These are phyloP conservation scores for Penicillium sp. DNA, from an alignment of 2,329 filamentous ascomycete species.

Conservation along the genomic window DNA sequence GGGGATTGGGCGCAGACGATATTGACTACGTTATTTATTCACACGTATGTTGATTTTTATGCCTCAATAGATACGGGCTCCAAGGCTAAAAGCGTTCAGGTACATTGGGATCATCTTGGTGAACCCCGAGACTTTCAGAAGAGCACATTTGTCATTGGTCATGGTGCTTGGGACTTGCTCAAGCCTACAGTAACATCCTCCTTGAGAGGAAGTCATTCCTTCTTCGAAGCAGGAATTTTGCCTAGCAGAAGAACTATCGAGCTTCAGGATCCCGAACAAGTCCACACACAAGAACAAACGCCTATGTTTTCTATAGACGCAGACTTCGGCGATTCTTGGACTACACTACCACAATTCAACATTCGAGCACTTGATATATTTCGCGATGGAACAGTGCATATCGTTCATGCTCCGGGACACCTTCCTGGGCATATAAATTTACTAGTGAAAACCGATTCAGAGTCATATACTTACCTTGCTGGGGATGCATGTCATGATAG, in stretches of 20 bases:
- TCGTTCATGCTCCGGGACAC: constrained; percentile 30
- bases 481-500: constrained; percentile 32
- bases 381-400: constrained; percentile 24
- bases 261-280: constrained; percentile 17
- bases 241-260: constrained; percentile 21
- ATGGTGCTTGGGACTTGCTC: constrained; percentile 15
- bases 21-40: constrained; percentile 42
- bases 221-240: constrained; percentile 26
- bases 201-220: constrained; percentile 20
- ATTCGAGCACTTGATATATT: constrained; percentile 27
- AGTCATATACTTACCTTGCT: constrained; percentile 24
- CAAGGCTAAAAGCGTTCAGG: constrained; percentile 26
- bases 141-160: constrained; percentile 39
- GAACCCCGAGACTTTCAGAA: constrained; percentile 34
- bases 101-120: constrained; percentile 43
- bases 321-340: constrained; percentile 20
- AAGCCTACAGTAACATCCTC: background rate
- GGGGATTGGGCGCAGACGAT: constrained; percentile 32
- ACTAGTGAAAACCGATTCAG: constrained; percentile 17
- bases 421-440: constrained; percentile 32
- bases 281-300: background rate
- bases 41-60: constrained; percentile 30
- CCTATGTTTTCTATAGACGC: background rate
- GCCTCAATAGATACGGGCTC: constrained; percentile 8
- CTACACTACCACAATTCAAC: constrained; percentile 13